Base-by-base conservation (phyloP, 805 yeast species). In the Limtongia smithiae region DNA sequence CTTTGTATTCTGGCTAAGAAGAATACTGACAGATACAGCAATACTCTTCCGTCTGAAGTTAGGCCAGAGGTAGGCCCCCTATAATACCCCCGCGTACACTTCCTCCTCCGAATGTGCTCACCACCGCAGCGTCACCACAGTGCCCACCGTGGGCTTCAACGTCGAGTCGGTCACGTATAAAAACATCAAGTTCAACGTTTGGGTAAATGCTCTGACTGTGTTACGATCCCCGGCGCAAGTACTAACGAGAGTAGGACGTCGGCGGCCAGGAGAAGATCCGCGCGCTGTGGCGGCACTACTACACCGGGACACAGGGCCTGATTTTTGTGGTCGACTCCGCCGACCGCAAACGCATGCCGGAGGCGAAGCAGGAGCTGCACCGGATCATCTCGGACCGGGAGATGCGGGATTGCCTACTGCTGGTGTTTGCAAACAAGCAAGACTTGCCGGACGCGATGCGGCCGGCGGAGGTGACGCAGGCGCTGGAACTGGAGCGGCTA, bases 191-290 rank as follows among this genome's bases (percentile, higher is more conserved):
- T 84, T 86, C 71, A 87, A 87, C 55, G 88, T 86, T 64, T 86
- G 95, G 95, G 55, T 51, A 47, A 17, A 49, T n/a, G 5, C 24
- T n/a, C 4, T 1, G 3, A 11, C 34, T 25, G 14, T 20, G 14
- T 27, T 36, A 15, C n/a, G 21, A 15, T n/a, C n/a, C n/a, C n/a
- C n/a, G n/a, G n/a, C n/a, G n/a, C n/a, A n/a, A n/a, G n/a, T n/a
- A 37, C 18, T 8, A 6, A 39, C 27, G 22, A 8, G 20, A 4
- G 9, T 21, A 51, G 97, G 97, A 91, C 81, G 96, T 90, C 64
- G 97, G 97, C 85, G 97, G 97, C 81, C 97, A 91, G 78, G 96
- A 89, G 74, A 90, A 90, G 76, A 91, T 91, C 68, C 86, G 97
- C 77, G 96, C 97, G 53, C 78, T 91, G 72, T 91, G 97, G 97